These are phyloP conservation scores for Aspergillus sp. DNA, from an alignment of 2,329 filamentous ascomycete genomes.

Conservation along the genomic window DNA sequence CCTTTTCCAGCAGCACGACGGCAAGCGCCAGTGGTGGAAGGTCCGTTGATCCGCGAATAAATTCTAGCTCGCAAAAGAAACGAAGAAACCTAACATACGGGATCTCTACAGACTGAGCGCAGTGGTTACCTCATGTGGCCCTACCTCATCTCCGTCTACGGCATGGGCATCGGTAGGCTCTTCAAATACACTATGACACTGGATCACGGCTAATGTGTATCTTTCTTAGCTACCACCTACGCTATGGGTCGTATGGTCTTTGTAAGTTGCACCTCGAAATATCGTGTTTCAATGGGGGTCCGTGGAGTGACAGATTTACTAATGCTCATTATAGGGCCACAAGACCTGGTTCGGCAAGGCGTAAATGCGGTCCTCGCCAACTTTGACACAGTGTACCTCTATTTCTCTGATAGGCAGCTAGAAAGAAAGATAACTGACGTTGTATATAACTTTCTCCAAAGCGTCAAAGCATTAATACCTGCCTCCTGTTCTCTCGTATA, in stretches of 20 bases:
- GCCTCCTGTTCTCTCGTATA: conserved; percentile 19
- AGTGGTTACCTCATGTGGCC: conserved; percentile 62
- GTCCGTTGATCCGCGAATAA: conserved; percentile 48
- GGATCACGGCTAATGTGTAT: conserved; percentile 11
- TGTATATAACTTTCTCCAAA: conserved; percentile 41
- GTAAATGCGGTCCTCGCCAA: conserved; percentile 25
- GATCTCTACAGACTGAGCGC: conserved; percentile 50
- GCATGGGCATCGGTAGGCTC: conserved; percentile 51
- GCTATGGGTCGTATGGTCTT: conserved; percentile 49
- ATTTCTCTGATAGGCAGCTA: conserved; percentile 31
- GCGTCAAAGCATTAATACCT: conserved; percentile 35
- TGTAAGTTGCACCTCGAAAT: conserved; percentile 33
- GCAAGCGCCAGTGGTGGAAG: conserved; percentile 68
- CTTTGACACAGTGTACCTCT: conserved; percentile 37
- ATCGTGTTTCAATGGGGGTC: neutral
- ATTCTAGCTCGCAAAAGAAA: neutral
- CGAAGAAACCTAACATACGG: conserved; percentile 1
- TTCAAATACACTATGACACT: neutral
- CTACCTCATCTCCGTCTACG: conserved; percentile 58
- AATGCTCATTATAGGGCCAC: conserved; percentile 51
- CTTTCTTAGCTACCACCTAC: conserved; percentile 39
- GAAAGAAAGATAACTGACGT: conserved; percentile 33
- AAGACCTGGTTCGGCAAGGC: conserved; percentile 61
- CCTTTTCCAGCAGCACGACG: conserved; percentile 67
- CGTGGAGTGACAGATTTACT: neutral